These are phyloP conservation scores for Myochromella boudieri DNA, from an alignment of 768 basidiomycete genomes.

Conservation along the genomic window DNA sequence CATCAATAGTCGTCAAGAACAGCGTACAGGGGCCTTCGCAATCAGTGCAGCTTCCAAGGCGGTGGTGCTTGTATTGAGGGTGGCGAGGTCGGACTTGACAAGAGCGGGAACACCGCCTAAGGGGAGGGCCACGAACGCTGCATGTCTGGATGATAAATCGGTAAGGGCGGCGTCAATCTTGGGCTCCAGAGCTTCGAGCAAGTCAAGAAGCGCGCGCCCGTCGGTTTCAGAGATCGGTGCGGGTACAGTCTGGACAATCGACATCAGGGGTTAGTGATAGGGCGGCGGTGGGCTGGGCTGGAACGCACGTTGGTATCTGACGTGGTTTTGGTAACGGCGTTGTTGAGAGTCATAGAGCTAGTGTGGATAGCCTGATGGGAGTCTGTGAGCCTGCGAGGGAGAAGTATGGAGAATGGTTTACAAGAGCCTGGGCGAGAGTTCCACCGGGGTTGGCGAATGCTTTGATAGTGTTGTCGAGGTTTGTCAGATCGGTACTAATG, in stretches of 20 bases:
- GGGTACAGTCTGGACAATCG: conserved; percentile 15
- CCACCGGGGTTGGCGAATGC: conserved; percentile 23
- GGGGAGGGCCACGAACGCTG: conserved; percentile 28
- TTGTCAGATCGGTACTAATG: conserved; percentile 26
- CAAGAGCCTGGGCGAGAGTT: conserved; percentile 25
- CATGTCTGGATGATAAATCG: conserved; percentile 24
- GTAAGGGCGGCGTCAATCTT: conserved; percentile 25
- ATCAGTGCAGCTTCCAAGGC: conserved; percentile 21
- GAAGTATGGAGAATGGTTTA: conserved; percentile 8
- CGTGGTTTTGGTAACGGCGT: conserved; percentile 24
- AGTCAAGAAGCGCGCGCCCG: conserved; percentile 18
- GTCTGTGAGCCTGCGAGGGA: background rate
- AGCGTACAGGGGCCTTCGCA: conserved; percentile 25
- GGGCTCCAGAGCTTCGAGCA: conserved; percentile 24
- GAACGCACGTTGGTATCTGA: conserved; percentile 25
- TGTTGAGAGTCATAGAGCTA: conserved; percentile 19
- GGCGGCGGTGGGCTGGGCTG: background rate
- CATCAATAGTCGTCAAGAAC: background rate
- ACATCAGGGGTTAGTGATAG: background rate
- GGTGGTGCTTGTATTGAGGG: conserved; percentile 21
- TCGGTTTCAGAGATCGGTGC: conserved; percentile 25
- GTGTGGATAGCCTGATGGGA: conserved; percentile 29
- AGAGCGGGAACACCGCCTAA: conserved; percentile 29
- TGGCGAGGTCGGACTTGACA: conserved; percentile 28
- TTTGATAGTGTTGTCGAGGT: conserved; percentile 28